Conservation (phyloP, 495 filamentous ascomycete genomes). For the Parathielavia hyrcaniae region DNA sequence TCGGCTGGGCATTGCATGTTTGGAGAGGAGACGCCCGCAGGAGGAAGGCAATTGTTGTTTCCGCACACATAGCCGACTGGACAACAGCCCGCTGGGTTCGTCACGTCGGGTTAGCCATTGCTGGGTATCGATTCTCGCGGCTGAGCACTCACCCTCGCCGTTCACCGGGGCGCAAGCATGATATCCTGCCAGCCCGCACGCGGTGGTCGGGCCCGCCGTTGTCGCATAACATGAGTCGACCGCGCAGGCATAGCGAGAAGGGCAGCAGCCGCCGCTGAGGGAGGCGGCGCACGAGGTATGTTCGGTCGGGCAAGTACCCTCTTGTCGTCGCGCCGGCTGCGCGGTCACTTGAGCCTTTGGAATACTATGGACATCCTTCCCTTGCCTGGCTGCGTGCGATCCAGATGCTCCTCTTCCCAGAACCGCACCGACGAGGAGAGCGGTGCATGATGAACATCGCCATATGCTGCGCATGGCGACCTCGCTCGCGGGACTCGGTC, state of each 20-base stretch:
- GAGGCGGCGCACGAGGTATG: constrained; percentile 35
- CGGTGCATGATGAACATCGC: constrained; percentile 27
- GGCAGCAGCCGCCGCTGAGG: constrained; percentile 40
- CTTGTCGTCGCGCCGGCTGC: constrained; percentile 20
- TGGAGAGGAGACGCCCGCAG: constrained; percentile 26
- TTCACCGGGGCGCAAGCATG: constrained; percentile 29
- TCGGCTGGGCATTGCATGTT: constrained; percentile 28
- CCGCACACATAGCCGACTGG: constrained; percentile 36
- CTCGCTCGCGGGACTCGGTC: constrained; percentile 9
- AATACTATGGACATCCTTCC: constrained; percentile 29
- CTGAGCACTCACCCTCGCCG: constrained; percentile 22
- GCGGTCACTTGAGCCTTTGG: constrained; percentile 36
- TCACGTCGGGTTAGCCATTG: background rate
- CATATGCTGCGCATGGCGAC: constrained; percentile 33
- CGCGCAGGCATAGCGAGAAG: constrained; percentile 38
- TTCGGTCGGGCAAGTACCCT: constrained; percentile 25
- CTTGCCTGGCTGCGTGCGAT: constrained; percentile 19
- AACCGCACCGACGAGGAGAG: constrained; percentile 25
- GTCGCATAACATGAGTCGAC: constrained; percentile 41
- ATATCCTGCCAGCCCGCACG: constrained; percentile 30
- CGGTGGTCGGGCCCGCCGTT: constrained; percentile 36
- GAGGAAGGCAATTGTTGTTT: constrained; percentile 25
- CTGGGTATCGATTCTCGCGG: too few relatives aligned
- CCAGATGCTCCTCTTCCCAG: constrained; percentile 22
- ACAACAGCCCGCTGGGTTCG: constrained; percentile 30